Percentiles rank a stretch among this genome's conserved stretches.
phyloP scores from a whole-genome alignment of 208 protist genomes.

The Zelonia costaricensis region DNA sequence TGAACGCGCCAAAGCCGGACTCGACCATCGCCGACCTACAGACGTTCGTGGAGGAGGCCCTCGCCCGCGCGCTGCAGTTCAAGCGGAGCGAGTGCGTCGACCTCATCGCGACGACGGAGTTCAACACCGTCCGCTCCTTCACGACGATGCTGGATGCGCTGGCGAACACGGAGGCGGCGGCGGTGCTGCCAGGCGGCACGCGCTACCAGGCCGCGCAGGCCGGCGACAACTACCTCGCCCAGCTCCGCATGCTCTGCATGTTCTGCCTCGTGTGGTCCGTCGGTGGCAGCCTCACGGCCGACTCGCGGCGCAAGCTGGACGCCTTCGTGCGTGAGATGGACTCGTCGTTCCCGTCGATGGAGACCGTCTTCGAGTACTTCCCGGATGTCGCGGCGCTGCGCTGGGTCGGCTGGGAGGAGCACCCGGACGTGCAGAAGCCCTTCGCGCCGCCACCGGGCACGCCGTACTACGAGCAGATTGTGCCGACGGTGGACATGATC shows the following conservation, averaged over 20 bases:
- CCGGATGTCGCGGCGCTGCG: conserved; percentile 88
- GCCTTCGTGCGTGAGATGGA: conserved; percentile 95
- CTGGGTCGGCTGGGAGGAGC: conserved; percentile 96
- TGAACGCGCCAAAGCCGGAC: conserved; percentile 92
- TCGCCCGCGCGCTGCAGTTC: conserved; percentile 81
- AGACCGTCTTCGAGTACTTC: conserved; percentile 98
- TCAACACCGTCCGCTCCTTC: conserved; percentile 93
- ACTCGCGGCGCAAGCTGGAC: conserved; percentile 93
- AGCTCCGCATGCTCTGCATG: conserved; percentile 95
- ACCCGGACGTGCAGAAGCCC: conserved; percentile 79
- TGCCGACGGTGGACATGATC: conserved; percentile 98
- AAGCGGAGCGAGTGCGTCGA: conserved; percentile 86
- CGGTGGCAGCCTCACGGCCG: conserved; percentile 91
- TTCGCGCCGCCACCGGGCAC: conserved; percentile 85
- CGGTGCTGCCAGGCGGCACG: conserved; percentile 61
- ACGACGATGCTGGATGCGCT: conserved; percentile 96
- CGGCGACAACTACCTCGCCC: conserved; percentile 87
- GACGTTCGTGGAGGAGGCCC: conserved; percentile 86
- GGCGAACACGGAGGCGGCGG: conserved; percentile 81
- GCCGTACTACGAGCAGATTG: conserved; percentile 96
- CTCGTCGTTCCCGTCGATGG: conserved; percentile 93
- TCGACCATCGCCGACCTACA: conserved; percentile 80
- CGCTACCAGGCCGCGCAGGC: conserved; percentile 80
- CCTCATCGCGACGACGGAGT: conserved; percentile 84
- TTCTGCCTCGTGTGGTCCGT: conserved; percentile 97